Conservation (phyloP, 2,329 filamentous ascomycete genomes). For the Ceratocystis lukuohia region DNA sequence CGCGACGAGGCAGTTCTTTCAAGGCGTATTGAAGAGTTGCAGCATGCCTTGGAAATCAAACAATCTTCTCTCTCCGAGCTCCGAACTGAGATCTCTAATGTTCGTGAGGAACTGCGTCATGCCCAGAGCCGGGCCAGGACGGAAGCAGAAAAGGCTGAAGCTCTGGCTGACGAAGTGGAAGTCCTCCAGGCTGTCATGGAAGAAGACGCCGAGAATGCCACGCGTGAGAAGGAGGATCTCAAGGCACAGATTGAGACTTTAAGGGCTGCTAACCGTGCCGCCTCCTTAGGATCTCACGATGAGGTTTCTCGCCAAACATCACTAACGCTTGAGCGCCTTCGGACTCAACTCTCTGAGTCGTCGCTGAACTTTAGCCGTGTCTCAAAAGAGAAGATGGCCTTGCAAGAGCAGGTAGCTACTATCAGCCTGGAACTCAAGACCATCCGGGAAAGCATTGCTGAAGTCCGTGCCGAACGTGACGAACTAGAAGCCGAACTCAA, state of each 20-base stretch:
- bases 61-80: conserved; percentile 52
- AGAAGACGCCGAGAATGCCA: conserved; percentile 47
- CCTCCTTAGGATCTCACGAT: conserved; percentile 24
- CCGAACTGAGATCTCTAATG: conserved; percentile 50
- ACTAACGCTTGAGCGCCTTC: conserved; percentile 34
- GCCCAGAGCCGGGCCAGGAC: conserved; percentile 49
- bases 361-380: conserved; percentile 44
- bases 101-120: conserved; percentile 57
- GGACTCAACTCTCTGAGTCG: conserved; percentile 44
- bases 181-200: conserved; percentile 54
- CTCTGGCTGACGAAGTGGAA: conserved; percentile 63
- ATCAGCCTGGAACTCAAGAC: conserved; percentile 48
- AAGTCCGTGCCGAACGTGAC: conserved; percentile 51
- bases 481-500: conserved; percentile 42
- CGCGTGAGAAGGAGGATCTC: conserved; percentile 25
- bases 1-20: conserved; percentile 57
- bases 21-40: conserved; percentile 61
- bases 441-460: conserved; percentile 41
- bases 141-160: conserved; percentile 51
- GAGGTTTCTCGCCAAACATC: conserved; percentile 13
- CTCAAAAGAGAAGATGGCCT: conserved; percentile 45
- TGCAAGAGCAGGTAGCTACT: conserved; percentile 50
- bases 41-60: conserved; percentile 54
- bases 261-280: conserved; percentile 16
- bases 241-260: conserved; percentile 25